Base-by-base conservation (phyloP, 2,329 filamentous ascomycete species). In the Penicillium hesseltinei region DNA sequence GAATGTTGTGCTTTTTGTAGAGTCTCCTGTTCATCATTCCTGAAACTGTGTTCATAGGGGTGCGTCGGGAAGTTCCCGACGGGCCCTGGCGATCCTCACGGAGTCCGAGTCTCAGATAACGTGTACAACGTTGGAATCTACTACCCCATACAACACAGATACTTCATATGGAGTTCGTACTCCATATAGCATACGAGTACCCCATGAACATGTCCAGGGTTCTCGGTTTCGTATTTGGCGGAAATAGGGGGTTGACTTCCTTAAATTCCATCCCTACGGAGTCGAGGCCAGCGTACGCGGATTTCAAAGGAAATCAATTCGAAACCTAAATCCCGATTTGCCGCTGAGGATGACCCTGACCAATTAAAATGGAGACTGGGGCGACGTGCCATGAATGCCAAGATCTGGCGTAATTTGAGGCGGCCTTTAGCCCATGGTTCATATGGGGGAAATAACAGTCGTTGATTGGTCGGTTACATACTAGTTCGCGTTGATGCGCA, bases 381-480 rank as follows among this genome's bases (percentile, higher is more conserved):
- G 8, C 29, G 19, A 5, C 39, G 39, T 52, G 36, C 29, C 2
- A 36, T 7, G 3, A 42, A 23, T 25, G 50, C 45, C 52, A 54
- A 56, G 46, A 27, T 44, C 38, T 43, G 52, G 53, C 47, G 53
- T 35, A 44, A 44, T 56, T 54, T 39, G 31, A 56, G 31, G 46
- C 53, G 46, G 53, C 19, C 33, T 13, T 51, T 44, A 55, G 46
- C 4, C 31, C 47, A 44, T 38, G 53, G 53, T 38, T 51, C 23
- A 36, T 6, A 44, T 31, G 39, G 39, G 39, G 21, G 10, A 33
- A 17, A 10, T 4, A 3, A 19, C 1, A 4, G 2, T 15, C 1
- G 3, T 25, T 55, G 2, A 55, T 55, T 51, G 53, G 52, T 35
- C 8, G 21, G n/a, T 17, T 2, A 2, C 5, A 21, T 36, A 19